These are phyloP conservation scores for Acephala macrosclerotiorum DNA, from an alignment of 2,329 filamentous ascomycete genomes.

Conservation along the genomic window DNA sequence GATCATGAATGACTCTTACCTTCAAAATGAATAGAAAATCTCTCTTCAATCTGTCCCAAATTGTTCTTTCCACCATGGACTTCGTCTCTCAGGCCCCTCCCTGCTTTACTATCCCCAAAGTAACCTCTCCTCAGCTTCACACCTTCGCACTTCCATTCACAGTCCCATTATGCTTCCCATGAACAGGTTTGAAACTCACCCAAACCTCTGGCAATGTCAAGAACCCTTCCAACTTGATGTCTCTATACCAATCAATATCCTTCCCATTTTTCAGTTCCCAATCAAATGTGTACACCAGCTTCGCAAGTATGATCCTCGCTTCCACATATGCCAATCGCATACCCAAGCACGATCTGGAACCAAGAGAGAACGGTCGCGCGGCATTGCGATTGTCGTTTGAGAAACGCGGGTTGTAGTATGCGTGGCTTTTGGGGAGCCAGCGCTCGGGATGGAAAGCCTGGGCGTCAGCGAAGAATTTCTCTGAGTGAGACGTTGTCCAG, in stretches of 20 bases:
- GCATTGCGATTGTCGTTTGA: conserved; percentile 15
- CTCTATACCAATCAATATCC: conserved; percentile 12
- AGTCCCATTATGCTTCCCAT: no score
- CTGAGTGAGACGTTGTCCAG: background rate
- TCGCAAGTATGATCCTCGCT: conserved; percentile 36
- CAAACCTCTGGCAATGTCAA: conserved; percentile 17
- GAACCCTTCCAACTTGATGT: conserved; percentile 3
- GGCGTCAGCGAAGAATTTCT: conserved; percentile 19
- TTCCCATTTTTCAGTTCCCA: conserved; percentile 17
- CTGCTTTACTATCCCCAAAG: no score
- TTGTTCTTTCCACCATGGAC: no score
- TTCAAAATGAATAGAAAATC: no score
- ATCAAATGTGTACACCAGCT: conserved; percentile 29
- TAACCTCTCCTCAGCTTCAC: no score
- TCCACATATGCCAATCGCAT: conserved; percentile 31
- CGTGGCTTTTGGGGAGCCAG: conserved; percentile 23
- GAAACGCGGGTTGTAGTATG: conserved; percentile 14
- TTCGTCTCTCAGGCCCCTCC: no score
- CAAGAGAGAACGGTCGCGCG: conserved; percentile 16
- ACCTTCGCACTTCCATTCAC: no score
- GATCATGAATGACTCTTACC: no score
- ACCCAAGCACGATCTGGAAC: conserved; percentile 22
- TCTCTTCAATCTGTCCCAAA: no score
- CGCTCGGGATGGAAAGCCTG: conserved; percentile 19
- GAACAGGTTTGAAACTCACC: conserved; percentile 18